Percentiles rank a stretch among this genome's conserved stretches.
These are phyloP conservation scores for Erodium texanum DNA, from an alignment of 441 rosid genomes.

Conservation along the genomic window DNA sequence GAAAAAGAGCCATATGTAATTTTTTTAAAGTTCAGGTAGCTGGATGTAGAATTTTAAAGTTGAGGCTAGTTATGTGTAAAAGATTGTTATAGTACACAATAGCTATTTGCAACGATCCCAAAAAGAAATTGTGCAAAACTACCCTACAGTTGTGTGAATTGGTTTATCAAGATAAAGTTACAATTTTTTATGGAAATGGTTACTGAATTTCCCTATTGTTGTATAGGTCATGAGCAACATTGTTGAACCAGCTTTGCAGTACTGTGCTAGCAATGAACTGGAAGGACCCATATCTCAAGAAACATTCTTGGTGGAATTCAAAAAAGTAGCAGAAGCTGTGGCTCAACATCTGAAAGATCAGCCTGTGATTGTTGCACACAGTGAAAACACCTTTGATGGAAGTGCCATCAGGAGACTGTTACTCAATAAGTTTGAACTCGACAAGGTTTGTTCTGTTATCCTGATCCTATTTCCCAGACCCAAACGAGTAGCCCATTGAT, in stretches of 20 bases:
- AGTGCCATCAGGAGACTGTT: conserved; percentile 65
- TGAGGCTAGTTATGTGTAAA: too few species aligned
- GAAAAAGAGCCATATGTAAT: too few species aligned
- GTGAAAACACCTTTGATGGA: conserved; percentile 83
- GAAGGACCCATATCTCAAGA: conserved; percentile 46
- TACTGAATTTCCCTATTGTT: not conserved
- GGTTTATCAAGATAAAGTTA: too few species aligned
- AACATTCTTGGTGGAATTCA: conserved; percentile 54
- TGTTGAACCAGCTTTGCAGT: conserved; percentile 55
- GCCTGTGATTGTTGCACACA: conserved; percentile 93
- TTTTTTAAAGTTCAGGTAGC: too few species aligned
- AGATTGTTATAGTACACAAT: too few species aligned
- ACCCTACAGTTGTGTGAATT: too few species aligned
- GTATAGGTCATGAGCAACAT: conserved; percentile 69
- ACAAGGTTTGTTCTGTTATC: conserved; percentile 44
- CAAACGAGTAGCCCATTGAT: not conserved
- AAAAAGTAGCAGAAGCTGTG: conserved; percentile 47
- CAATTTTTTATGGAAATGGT: too few species aligned
- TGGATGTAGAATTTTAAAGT: too few species aligned
- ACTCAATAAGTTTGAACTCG: conserved; percentile 72
- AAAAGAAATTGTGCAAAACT: conserved; percentile 5
- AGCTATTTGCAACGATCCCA: too few species aligned
- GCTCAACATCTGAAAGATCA: conserved; percentile 78
- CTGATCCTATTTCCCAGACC: not conserved
- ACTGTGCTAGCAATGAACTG: conserved; percentile 30